These are phyloP conservation scores for Starmera pachycereana DNA, from an alignment of 805 yeast species.

Conservation along the genomic window DNA sequence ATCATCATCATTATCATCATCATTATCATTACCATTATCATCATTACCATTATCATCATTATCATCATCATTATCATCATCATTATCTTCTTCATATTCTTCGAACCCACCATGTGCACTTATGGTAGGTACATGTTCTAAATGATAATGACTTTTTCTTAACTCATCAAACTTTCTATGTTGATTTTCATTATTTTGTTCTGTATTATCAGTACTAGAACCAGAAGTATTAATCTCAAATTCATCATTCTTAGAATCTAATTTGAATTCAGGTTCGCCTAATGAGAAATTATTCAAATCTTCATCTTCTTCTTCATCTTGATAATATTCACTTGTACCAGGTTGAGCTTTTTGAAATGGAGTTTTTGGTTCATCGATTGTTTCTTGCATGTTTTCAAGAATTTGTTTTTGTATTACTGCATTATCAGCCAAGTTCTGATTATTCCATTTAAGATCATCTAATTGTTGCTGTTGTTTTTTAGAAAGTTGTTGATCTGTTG, in stretches of 20 bases:
- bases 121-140: constrained; percentile 30
- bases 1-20: constrained; percentile 2
- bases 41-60: too few relatives aligned
- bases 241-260: constrained; percentile 15
- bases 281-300: constrained; percentile 42
- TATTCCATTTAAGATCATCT: constrained; percentile 72
- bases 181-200: constrained; percentile 33
- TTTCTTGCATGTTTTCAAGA: constrained; percentile 33
- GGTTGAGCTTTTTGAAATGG: constrained; percentile 91
- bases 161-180: constrained; percentile 63
- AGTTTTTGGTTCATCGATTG: constrained; percentile 90
- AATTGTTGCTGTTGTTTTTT: constrained; percentile 2
- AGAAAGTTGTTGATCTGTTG: constrained; percentile 3
- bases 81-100: constrained; percentile 19
- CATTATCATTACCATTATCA: constrained; percentile 18
- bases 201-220: constrained; percentile 25
- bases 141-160: constrained; percentile 74
- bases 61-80: constrained; percentile 9
- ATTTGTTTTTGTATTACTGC: constrained; percentile 60
- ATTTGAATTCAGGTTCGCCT: constrained; percentile 43
- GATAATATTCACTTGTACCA: constrained; percentile 64
- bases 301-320: constrained; percentile 45
- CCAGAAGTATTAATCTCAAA: constrained; percentile 20
- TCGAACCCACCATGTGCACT: constrained; percentile 1
- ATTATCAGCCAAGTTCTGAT: constrained; percentile 54